These are phyloP conservation scores for Ichthyophthirius multifiliis DNA, from an alignment of 169 alveolate species.

Conservation along the genomic window DNA sequence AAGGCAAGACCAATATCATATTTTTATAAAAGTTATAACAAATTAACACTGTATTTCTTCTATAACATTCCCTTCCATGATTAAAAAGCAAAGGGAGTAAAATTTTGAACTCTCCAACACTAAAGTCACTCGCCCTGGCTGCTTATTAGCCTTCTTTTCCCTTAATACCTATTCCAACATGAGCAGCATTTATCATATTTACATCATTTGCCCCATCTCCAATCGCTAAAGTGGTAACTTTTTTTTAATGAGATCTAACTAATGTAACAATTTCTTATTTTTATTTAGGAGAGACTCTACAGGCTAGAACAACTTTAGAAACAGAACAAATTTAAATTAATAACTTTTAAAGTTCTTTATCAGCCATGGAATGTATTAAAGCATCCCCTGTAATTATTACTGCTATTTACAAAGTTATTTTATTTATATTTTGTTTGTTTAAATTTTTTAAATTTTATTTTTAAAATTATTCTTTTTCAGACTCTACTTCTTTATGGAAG, in stretches of 20 bases:
- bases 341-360: background rate
- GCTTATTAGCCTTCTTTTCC: conserved; percentile 71
- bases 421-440: background rate
- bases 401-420: background rate
- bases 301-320: conserved; percentile 72
- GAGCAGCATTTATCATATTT: conserved; percentile 68
- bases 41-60: conserved; percentile 50
- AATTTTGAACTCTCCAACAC: conserved; percentile 62
- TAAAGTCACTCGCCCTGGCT: conserved; percentile 62
- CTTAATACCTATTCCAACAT: conserved; percentile 59
- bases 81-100: conserved; percentile 44
- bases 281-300: conserved; percentile 82
- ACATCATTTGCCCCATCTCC: conserved; percentile 84
- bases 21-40: conserved; percentile 74
- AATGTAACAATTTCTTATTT: conserved; percentile 63
- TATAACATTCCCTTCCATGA: conserved; percentile 62
- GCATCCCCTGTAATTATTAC: conserved; percentile 52
- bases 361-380: conserved; percentile 26
- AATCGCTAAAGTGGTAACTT: conserved; percentile 55
- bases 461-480: conserved; percentile 16
- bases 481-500: conserved; percentile 19
- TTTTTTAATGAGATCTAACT: conserved; percentile 42
- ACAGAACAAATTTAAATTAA: conserved; percentile 42
- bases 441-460: background rate
- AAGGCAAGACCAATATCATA: conserved; percentile 56